These are phyloP conservation scores for Penicillium janthinellum DNA, from an alignment of 2,329 filamentous ascomycete species.

Conservation along the genomic window DNA sequence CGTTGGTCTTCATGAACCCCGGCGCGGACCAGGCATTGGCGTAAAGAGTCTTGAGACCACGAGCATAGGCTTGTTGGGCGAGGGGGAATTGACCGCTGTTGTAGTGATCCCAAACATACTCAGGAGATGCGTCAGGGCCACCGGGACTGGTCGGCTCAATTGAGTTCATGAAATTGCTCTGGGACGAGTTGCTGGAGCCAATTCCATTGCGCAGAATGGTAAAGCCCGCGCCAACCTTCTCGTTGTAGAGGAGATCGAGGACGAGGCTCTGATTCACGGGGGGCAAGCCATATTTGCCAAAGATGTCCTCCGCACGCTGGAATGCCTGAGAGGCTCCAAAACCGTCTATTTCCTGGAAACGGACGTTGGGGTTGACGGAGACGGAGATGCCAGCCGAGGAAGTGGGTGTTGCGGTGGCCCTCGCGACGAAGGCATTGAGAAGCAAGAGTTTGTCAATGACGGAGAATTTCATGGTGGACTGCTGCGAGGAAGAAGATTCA, in stretches of 20 bases:
- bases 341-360: slow-evolving; percentile 47
- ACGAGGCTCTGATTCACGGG: slow-evolving; percentile 34
- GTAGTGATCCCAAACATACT: slow-evolving; percentile 34
- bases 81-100: slow-evolving; percentile 55
- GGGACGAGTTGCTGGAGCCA: slow-evolving; percentile 5
- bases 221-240: slow-evolving; percentile 51
- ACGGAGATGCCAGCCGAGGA: not conserved
- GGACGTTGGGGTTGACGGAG: slow-evolving; percentile 23
- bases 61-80: slow-evolving; percentile 50
- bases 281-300: slow-evolving; percentile 19
- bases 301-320: slow-evolving; percentile 38
- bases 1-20: slow-evolving; percentile 56
- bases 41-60: slow-evolving; percentile 50
- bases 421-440: not conserved
- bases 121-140: slow-evolving; percentile 41
- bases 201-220: slow-evolving; percentile 56
- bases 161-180: slow-evolving; percentile 25
- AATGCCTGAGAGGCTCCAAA: slow-evolving; percentile 56
- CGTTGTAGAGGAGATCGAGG: slow-evolving; percentile 52
- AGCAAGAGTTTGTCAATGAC: not conserved
- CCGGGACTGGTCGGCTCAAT: slow-evolving; percentile 52
- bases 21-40: slow-evolving; percentile 55
- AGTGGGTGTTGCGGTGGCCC: not conserved
- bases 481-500: not conserved
- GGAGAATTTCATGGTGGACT: not conserved